phyloP scores from a whole-genome alignment of 2,329 filamentous ascomycete genomes.

The Diaporthe sp. region DNA sequence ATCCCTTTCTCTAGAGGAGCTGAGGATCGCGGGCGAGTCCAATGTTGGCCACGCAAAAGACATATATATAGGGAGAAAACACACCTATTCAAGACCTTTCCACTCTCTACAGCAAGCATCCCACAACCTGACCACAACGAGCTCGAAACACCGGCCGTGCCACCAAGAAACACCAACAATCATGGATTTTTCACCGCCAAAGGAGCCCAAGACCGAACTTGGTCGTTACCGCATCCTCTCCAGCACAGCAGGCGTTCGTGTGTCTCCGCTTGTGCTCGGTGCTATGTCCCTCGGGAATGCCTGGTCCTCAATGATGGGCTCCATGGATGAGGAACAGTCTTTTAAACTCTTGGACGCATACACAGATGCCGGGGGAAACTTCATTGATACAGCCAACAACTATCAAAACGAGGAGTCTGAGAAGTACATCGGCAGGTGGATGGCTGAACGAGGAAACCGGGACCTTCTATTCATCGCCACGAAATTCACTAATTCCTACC shows the following conservation, averaged over 20 bases:
- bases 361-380: conserved; percentile 65
- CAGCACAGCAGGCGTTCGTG: conserved; percentile 71
- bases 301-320: not conserved
- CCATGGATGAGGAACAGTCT: not conserved
- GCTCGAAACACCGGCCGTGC: no score
- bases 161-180: no score
- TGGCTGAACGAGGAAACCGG: conserved; percentile 58
- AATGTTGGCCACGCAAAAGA: no score
- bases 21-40: no score
- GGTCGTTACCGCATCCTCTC: conserved; percentile 74
- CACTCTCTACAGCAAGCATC: no score
- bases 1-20: no score
- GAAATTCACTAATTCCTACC: conserved; percentile 60
- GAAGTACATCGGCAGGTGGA: conserved; percentile 67
- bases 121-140: no score
- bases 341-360: not conserved
- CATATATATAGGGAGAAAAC: no score
- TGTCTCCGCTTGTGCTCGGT: conserved; percentile 73
- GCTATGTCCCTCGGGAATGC: not conserved
- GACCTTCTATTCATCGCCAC: conserved; percentile 66
- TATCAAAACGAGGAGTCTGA: conserved; percentile 70
- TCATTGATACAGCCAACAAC: conserved; percentile 74
- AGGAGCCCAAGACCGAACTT: no score
- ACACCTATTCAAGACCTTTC: no score
- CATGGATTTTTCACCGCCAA: no score